phyloP scores from a whole-genome alignment of 2,329 filamentous ascomycete species.

The Xenoacremonium recifei region DNA sequence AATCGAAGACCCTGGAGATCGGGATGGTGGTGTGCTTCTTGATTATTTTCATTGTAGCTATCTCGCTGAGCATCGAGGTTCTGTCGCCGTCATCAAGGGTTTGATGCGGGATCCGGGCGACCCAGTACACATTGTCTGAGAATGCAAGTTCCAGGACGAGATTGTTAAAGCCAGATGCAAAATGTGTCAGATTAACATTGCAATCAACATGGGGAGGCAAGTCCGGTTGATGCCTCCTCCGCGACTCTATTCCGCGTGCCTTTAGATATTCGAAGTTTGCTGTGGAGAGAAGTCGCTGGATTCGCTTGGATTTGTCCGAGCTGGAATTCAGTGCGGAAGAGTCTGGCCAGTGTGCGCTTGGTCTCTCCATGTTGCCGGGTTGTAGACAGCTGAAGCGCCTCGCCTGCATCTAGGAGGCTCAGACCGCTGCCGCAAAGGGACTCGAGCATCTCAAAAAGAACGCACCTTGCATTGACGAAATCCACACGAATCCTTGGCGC shows the following conservation, averaged over 20 bases:
- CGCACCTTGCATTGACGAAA: too few relatives aligned
- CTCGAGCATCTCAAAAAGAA: too few relatives aligned
- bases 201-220: constrained; percentile 8
- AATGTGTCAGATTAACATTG: constrained; percentile 11
- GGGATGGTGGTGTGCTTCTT: constrained; percentile 20
- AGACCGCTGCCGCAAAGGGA: too few relatives aligned
- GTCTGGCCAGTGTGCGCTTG: constrained; percentile 15
- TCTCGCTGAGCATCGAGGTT: constrained; percentile 25
- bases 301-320: constrained; percentile 16
- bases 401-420: too few relatives aligned
- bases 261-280: constrained; percentile 17
- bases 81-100: constrained; percentile 13
- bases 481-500: too few relatives aligned
- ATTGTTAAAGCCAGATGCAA: constrained; percentile 23
- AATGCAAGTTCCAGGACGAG: constrained; percentile 25
- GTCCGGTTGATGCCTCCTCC: constrained; percentile 9
- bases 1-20: constrained; percentile 20
- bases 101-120: constrained; percentile 21
- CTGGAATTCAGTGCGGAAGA: constrained; percentile 7
- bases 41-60: constrained; percentile 26
- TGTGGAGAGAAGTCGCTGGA: constrained; percentile 12
- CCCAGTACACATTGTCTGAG: constrained; percentile 25
- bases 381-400: too few relatives aligned
- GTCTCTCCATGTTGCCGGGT: constrained; percentile 11
- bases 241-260: constrained; percentile 10